Evolutionary conservation across 129 eudicot species (phyloP), one percentile per base, ranked within the genome.

Genomic region (Tagetes erecta): DNA sequence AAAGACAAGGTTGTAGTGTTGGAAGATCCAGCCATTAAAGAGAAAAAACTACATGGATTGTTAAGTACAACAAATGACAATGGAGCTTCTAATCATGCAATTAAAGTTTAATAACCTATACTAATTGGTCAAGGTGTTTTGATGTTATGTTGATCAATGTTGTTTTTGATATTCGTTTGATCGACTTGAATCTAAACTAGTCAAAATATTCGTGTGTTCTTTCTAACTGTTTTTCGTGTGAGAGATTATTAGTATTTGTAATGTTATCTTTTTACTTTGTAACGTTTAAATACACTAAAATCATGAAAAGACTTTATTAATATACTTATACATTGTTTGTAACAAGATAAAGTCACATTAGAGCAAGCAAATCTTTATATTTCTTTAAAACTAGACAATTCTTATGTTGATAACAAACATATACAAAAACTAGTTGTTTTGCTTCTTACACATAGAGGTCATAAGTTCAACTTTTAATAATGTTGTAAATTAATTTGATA

Each of bases 21-120:
- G 59, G 83, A 90, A 83, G 96, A 90, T 76, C 96, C 96, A 44
- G 94, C 93, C 76, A 79, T 87, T 65, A 87, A 86, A 76, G 96
- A 87, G 74, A 82, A 60, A 81, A 90, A 90, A 73, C 83, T 72
- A 4, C 83, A 64, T 36, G 68, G 77, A 78, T 63, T 62, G 51
- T 78, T 78, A 63, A 34, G 78, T 35, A 14, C 82, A 41, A 65
- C 82, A 52, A 50, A 84, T 67, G 72, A 70, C n/a, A 70, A 76
- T 38, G 87, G 77, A 14, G 74, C 93, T 39, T 64, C 89, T 72
- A 82, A 73, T 74, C 86, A 73, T 8, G 80, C 86, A 56, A 86
- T 86, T 73, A 89, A 69, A 68, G 89, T 86, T 34, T 87, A 70
- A 72, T 65, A 49, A 55, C 67, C 27, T 20, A 20, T 20, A 72